Conservation (phyloP, 257 asterid species). For the Nyctanthes arbortristis region DNA sequence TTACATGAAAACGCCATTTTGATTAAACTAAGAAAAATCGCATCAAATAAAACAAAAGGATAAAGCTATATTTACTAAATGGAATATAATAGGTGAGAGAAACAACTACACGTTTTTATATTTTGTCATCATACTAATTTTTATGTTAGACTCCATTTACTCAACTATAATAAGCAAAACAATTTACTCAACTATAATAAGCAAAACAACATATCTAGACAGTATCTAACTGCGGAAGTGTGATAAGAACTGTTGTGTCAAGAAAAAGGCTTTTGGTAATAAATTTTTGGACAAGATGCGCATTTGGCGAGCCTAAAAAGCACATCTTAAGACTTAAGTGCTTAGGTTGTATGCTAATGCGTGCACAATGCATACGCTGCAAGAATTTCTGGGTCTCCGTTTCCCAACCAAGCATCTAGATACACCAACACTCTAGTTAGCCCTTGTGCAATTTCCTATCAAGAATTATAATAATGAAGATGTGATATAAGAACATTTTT, state of each 20-base stretch:
- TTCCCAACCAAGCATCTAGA: not conserved
- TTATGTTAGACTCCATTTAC: slow-evolving; percentile 11
- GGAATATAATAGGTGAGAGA: slow-evolving; percentile 10
- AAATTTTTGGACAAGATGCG: not conserved
- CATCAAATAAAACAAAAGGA: not conserved
- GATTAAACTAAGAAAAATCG: not conserved
- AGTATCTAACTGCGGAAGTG: not conserved
- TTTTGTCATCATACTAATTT: not conserved
- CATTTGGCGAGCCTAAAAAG: not conserved
- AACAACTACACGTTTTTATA: not conserved
- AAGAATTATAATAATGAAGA: too few relatives aligned
- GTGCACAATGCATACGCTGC: not conserved
- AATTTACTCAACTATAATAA: slow-evolving; percentile 16
- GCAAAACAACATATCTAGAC: slow-evolving; percentile 25
- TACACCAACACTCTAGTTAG: not conserved
- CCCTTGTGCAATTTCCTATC: too few relatives aligned
- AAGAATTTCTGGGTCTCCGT: too few relatives aligned
- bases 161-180: slow-evolving; percentile 27
- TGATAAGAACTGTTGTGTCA: not conserved
- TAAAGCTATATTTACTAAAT: slow-evolving; percentile 1
- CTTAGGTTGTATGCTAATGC: not conserved
- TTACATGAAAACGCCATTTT: not conserved
- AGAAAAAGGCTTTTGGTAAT: not conserved
- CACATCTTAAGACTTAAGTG: not conserved
- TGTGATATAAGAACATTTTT: too few relatives aligned